phyloP scores from a whole-genome alignment of 1,284 basidiomycete genomes.

The Earliella scabrosa region DNA sequence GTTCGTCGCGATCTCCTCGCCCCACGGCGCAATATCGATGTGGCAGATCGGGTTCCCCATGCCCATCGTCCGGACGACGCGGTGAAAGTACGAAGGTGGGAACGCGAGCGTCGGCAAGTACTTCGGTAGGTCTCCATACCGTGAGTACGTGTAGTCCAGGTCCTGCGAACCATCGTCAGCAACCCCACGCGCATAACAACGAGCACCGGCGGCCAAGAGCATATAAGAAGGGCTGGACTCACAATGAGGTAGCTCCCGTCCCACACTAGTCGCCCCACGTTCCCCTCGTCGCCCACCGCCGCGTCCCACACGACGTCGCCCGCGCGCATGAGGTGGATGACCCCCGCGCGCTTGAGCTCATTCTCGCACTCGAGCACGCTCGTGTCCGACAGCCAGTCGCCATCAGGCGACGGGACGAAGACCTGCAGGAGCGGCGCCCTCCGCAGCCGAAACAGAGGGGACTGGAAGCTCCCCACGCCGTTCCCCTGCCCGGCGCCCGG shows the following conservation, averaged over 20 bases:
- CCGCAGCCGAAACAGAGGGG: slow-evolving; percentile 66
- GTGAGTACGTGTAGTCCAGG: slow-evolving; percentile 78
- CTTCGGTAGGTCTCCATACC: slow-evolving; percentile 73
- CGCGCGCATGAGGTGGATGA: slow-evolving; percentile 58
- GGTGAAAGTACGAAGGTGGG: slow-evolving; percentile 84
- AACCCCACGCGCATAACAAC: no score
- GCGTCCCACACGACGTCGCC: slow-evolving; percentile 86
- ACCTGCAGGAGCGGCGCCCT: slow-evolving; percentile 76
- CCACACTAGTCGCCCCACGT: slow-evolving; percentile 78
- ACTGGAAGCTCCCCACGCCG: slow-evolving; percentile 49
- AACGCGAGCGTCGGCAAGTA: slow-evolving; percentile 78
- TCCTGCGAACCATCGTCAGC: no score
- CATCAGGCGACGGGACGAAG: slow-evolving; percentile 81
- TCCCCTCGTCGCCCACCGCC: slow-evolving; percentile 82
- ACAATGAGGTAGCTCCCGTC: slow-evolving; percentile 84
- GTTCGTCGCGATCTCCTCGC: slow-evolving; percentile 71
- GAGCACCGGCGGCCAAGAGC: background rate
- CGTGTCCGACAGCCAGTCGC: slow-evolving; percentile 80
- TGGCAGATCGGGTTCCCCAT: slow-evolving; percentile 72
- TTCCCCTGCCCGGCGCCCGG: slow-evolving; percentile 5
- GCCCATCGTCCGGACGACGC: slow-evolving; percentile 65
- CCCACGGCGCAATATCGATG: slow-evolving; percentile 77
- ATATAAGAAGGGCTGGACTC: slow-evolving; percentile 42
- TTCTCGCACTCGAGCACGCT: slow-evolving; percentile 80
- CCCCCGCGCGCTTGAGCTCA: slow-evolving; percentile 70